Evolutionary conservation across 192 early-diverging fungal species (phyloP).

Genomic region (Backusella morwellensis): DNA sequence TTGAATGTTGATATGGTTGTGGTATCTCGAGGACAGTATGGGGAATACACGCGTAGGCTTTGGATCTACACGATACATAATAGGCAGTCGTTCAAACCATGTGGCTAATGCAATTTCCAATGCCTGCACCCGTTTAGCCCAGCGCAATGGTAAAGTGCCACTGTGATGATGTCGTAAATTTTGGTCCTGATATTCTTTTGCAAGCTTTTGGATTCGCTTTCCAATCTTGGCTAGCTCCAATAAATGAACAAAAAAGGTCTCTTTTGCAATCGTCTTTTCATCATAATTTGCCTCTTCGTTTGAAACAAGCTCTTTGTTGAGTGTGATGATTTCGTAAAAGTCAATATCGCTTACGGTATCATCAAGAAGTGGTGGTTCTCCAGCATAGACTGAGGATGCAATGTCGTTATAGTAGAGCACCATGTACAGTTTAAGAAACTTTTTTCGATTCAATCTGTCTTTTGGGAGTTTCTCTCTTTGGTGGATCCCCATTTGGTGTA

Average conservation of each 20-base stretch:
- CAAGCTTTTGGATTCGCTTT: slow-evolving; percentile 17
- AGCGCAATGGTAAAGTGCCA: slow-evolving; percentile 8
- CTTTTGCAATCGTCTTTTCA: slow-evolving; percentile 27
- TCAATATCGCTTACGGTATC: slow-evolving; percentile 32
- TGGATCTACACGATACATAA: slow-evolving; percentile 19
- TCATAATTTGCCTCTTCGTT: slow-evolving; percentile 8
- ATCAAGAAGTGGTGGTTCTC: slow-evolving; percentile 23
- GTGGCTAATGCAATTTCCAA: slow-evolving; percentile 22
- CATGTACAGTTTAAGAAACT: slow-evolving; percentile 26
- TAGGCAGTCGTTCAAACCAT: slow-evolving; percentile 28
- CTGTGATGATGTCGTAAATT: background rate
- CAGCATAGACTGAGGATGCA: slow-evolving; percentile 21
- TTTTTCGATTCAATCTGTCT: slow-evolving; percentile 18
- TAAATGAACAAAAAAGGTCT: slow-evolving; percentile 32
- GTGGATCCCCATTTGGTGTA: slow-evolving; percentile 28
- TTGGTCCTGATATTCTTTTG: slow-evolving; percentile 16
- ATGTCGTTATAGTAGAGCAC: slow-evolving; percentile 36
- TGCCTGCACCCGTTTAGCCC: slow-evolving; percentile 14
- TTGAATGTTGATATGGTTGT: background rate
- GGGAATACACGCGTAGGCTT: slow-evolving; percentile 5
- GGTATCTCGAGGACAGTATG: background rate
- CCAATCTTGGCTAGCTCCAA: slow-evolving; percentile 28
- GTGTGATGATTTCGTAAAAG: slow-evolving; percentile 26
- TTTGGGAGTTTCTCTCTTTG: slow-evolving; percentile 9
- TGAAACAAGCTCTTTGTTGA: slow-evolving; percentile 7